Evolutionary conservation across 83 land plant species (phyloP), one percentile per base, ranked within the genome.

Genomic region (Larix sibirica): DNA sequence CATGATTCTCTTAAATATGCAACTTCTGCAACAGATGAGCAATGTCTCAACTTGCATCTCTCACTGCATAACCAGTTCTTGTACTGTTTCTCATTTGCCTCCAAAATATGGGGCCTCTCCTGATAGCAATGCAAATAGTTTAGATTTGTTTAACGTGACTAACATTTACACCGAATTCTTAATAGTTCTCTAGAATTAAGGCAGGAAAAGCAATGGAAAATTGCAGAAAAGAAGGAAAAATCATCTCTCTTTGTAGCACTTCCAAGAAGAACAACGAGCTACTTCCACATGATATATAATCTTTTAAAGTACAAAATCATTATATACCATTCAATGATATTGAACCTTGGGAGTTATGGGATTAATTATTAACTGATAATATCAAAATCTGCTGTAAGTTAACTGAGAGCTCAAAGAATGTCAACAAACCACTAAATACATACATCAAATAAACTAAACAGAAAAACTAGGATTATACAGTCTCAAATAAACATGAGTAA

Each of bases 11-110:
- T 79, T 16, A 20, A 33, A 20, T 18, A 61, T 28, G 31, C 6
- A 62, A 60, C 63, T 33, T 79, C 81, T 60, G 66, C 4, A 36
- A 79, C 60, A 36, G 81, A 79, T 79, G 65, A 79, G 47, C 81
- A 79, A 79, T 33, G 65, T 61, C 23, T 79, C 65, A 61, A 36
- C 65, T 79, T 33, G 8, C 40, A 61, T 33, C 60, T 20, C 42
- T 61, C 65, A 8, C 23, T 60, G 81, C 42, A 59, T 79, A 62
- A 36, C 81, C 66, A 79, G 47, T 79, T 79, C 21, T n/a, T 79
- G 63, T 79, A 62, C 0, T 21, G n/a, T 61, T 16, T 61, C 60
- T 23, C 65, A 79, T 33, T 79, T 79, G 65, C 65, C 59, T 79
- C 47, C 18, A 9, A 18, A 61, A 3, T 24, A 61, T 20, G 65